Evolutionary conservation across 169 alveolate species (phyloP).

Genomic region (Sarcocystis neurona): DNA sequence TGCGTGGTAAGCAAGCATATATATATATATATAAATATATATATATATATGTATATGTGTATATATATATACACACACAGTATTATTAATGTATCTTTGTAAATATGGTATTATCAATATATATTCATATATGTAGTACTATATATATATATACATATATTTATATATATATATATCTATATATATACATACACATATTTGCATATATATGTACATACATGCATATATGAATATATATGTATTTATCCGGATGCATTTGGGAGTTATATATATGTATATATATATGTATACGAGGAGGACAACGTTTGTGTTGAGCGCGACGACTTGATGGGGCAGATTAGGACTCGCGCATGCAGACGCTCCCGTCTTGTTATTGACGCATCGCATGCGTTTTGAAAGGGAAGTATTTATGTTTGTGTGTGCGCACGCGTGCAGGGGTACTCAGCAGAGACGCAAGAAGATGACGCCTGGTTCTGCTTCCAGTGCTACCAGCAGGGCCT

Average conservation of each 20-base stretch:
- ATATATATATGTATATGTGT: not conserved
- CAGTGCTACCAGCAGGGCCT: conserved; percentile 43
- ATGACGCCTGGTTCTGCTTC: conserved; percentile 54
- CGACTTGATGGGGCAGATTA: too few species aligned
- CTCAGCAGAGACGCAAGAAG: conserved; percentile 39
- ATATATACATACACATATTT: too few species aligned
- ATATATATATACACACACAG: not conserved
- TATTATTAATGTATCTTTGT: not conserved
- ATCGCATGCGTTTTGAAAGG: not conserved
- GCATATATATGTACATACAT: too few species aligned
- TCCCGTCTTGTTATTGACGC: too few species aligned
- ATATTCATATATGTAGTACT: not conserved
- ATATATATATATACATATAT: not conserved
- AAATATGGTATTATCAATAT: not conserved
- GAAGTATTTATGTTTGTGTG: not conserved
- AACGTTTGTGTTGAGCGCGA: too few species aligned
- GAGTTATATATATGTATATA: too few species aligned
- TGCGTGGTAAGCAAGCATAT: conserved; percentile 42
- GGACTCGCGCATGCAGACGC: too few species aligned
- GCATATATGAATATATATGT: too few species aligned
- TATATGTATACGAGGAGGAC: too few species aligned
- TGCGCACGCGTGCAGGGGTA: conserved; percentile 15
- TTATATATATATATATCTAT: too few species aligned
- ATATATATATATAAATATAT: not conserved
- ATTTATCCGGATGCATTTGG: too few species aligned